Conservation (phyloP, 1,284 basidiomycete genomes). For the Moesziomyces sp. region DNA sequence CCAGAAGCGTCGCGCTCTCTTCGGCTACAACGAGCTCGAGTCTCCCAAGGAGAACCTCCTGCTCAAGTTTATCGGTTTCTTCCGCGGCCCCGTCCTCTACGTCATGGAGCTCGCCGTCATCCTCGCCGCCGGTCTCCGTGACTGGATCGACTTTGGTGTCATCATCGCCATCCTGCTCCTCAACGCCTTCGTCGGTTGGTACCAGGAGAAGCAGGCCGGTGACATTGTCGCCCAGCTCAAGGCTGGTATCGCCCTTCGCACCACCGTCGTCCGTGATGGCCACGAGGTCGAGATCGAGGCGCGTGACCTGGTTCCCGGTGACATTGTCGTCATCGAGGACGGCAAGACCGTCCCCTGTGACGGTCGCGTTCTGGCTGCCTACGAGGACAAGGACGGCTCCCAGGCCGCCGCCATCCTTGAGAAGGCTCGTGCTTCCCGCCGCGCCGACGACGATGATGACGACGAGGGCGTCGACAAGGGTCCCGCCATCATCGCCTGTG, state of each 20-base stretch:
- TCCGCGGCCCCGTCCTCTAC: slow-evolving; percentile 69
- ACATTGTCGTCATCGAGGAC: slow-evolving; percentile 71
- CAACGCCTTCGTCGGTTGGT: slow-evolving; percentile 74
- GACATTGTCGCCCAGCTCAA: slow-evolving; percentile 73
- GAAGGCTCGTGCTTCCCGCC: slow-evolving; percentile 62
- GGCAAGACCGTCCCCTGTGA: slow-evolving; percentile 73
- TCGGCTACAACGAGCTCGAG: slow-evolving; percentile 69
- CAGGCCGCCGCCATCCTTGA: slow-evolving; percentile 64
- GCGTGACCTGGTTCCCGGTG: slow-evolving; percentile 73
- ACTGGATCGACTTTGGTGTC: slow-evolving; percentile 73
- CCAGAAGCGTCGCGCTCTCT: slow-evolving; percentile 63
- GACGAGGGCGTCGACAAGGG: slow-evolving; percentile 70
- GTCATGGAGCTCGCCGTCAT: slow-evolving; percentile 69
- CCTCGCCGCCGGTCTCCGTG: slow-evolving; percentile 69
- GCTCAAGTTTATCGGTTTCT: slow-evolving; percentile 70
- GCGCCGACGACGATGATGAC: slow-evolving; percentile 67
- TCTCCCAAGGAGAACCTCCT: slow-evolving; percentile 69
- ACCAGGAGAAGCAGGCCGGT: slow-evolving; percentile 72
- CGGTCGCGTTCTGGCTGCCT: slow-evolving; percentile 71
- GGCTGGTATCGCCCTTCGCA: slow-evolving; percentile 72
- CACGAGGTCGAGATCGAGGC: slow-evolving; percentile 72
- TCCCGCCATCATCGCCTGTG: slow-evolving; percentile 71
- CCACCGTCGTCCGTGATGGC: slow-evolving; percentile 70
- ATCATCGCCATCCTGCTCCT: slow-evolving; percentile 69
- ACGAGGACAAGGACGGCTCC: slow-evolving; percentile 68